These are phyloP conservation scores for Boletus insuetus DNA, from an alignment of 768 basidiomycete genomes.

Conservation along the genomic window DNA sequence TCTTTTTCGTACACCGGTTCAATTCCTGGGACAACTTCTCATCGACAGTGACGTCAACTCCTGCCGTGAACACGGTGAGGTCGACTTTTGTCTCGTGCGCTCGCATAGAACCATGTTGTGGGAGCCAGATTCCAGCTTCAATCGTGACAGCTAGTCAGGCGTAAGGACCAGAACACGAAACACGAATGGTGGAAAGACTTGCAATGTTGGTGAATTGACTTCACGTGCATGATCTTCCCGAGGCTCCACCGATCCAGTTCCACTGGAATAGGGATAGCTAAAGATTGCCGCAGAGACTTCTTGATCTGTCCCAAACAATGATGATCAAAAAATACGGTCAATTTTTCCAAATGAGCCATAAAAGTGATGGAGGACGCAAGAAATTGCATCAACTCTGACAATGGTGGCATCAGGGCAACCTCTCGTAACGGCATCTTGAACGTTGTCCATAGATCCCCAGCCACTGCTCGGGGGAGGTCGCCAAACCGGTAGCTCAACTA, in stretches of 20 bases:
- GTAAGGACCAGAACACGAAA: background rate
- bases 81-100: background rate
- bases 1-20: background rate
- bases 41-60: background rate
- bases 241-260: slow-evolving; percentile 54
- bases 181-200: background rate
- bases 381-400: slow-evolving; percentile 90
- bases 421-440: slow-evolving; percentile 86
- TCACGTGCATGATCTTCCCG: slow-evolving; percentile 65
- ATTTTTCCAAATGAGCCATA: slow-evolving; percentile 70
- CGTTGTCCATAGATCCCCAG: slow-evolving; percentile 61
- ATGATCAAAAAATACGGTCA: slow-evolving; percentile 78
- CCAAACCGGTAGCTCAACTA: background rate
- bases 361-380: slow-evolving; percentile 89
- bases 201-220: slow-evolving; percentile 5
- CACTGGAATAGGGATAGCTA: slow-evolving; percentile 47
- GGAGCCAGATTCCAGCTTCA: background rate
- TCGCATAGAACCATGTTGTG: background rate
- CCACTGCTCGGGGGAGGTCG: background rate
- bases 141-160: background rate
- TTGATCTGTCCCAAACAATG: slow-evolving; percentile 59
- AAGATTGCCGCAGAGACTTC: slow-evolving; percentile 55
- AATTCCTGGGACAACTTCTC: background rate
- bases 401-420: slow-evolving; percentile 65
- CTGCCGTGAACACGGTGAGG: background rate